These are phyloP conservation scores for Epichloe uncinata DNA, from an alignment of 2,329 filamentous ascomycete genomes.

Conservation along the genomic window DNA sequence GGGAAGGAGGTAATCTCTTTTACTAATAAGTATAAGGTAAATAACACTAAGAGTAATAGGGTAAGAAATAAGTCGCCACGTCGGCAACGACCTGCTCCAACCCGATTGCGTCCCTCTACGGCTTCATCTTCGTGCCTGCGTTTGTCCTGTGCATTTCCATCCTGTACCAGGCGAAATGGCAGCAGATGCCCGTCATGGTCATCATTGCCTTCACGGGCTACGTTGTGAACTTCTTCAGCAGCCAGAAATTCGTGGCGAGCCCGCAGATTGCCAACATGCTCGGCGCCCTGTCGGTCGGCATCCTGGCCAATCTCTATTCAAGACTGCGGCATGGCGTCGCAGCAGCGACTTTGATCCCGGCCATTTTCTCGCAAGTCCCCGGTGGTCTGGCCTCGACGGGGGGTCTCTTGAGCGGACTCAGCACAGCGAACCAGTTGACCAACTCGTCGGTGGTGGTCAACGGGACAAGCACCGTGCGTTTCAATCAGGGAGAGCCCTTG, in stretches of 20 bases:
- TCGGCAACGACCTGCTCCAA: conserved; percentile 27
- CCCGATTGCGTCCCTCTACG: conserved; percentile 29
- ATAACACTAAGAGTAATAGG: no score
- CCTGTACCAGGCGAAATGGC: conserved; percentile 72
- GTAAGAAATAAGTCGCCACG: no score
- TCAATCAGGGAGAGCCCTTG: conserved; percentile 10
- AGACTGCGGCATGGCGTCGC: conserved; percentile 38
- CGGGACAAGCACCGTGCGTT: conserved; percentile 19
- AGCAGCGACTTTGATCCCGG: conserved; percentile 32
- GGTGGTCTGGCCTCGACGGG: conserved; percentile 34
- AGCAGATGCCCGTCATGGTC: conserved; percentile 66
- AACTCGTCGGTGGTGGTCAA: conserved; percentile 23
- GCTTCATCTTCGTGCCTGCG: conserved; percentile 59
- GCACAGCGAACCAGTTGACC: conserved; percentile 29
- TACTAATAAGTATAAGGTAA: no score
- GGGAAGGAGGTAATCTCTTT: no score
- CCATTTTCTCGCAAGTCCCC: conserved; percentile 35
- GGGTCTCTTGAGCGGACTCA: conserved; percentile 31
- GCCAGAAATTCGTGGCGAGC: conserved; percentile 50
- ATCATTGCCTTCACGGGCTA: conserved; percentile 62
- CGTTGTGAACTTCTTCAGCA: conserved; percentile 61
- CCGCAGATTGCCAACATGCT: conserved; percentile 66
- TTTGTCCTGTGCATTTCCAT: conserved; percentile 63
- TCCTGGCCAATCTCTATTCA: conserved; percentile 69
- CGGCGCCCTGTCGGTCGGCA: conserved; percentile 62